Conservation (phyloP, 2,329 filamentous ascomycete species). For the Fusarium fracticaudum region DNA sequence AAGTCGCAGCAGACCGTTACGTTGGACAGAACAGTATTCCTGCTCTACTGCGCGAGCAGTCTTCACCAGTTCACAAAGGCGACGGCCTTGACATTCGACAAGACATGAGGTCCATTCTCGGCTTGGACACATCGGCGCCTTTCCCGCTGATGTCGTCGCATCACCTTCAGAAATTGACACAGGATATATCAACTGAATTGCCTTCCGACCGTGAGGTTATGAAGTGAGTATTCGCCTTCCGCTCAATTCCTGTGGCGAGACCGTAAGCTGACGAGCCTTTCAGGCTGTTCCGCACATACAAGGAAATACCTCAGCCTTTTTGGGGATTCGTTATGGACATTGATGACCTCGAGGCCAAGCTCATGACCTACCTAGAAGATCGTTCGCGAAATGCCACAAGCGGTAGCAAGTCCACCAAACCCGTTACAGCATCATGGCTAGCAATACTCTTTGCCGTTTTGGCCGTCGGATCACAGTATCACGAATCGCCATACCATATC, state of each 20-base stretch:
- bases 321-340: constrained; percentile 75
- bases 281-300: constrained; percentile 72
- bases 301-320: constrained; percentile 73
- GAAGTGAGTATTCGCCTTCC: constrained; percentile 59
- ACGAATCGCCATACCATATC: constrained; percentile 70
- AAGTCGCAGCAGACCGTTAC: constrained; percentile 67
- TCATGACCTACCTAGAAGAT: constrained; percentile 73
- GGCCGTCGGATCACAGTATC: constrained; percentile 73
- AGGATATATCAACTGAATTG: constrained; percentile 69
- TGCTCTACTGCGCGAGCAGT: constrained; percentile 70
- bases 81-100: constrained; percentile 67
- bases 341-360: constrained; percentile 70
- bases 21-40: constrained; percentile 75
- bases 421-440: constrained; percentile 72
- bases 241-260: not conserved
- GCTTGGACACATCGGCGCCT: constrained; percentile 71
- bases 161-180: constrained; percentile 67
- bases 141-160: constrained; percentile 73
- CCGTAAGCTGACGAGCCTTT: constrained; percentile 7
- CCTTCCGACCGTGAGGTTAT: constrained; percentile 73
- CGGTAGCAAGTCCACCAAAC: constrained; percentile 56
- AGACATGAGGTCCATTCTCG: constrained; percentile 73
- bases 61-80: constrained; percentile 61
- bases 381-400: constrained; percentile 65
- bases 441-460: constrained; percentile 72